phyloP scores from a whole-genome alignment of 805 yeast genomes.

The Pichia pseudocactophila region DNA sequence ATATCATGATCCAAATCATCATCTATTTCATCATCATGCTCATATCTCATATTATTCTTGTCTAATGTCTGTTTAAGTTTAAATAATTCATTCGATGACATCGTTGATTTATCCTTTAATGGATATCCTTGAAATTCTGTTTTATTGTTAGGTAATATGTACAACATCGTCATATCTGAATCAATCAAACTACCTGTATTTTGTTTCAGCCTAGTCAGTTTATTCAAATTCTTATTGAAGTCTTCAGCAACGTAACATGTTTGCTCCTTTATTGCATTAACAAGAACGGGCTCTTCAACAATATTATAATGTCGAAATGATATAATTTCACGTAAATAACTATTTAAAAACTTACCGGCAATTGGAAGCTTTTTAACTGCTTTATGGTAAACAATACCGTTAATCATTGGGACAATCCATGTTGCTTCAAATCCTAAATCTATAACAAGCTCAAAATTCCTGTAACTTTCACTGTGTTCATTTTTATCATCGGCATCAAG shows the following conservation, averaged over 20 bases:
- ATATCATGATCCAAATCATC: slow-evolving; percentile 11
- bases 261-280: slow-evolving; percentile 78
- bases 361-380: slow-evolving; percentile 74
- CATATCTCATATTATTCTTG: slow-evolving; percentile 78
- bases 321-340: slow-evolving; percentile 71
- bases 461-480: slow-evolving; percentile 9
- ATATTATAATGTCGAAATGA: slow-evolving; percentile 91
- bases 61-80: slow-evolving; percentile 37
- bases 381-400: slow-evolving; percentile 66
- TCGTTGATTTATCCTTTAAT: slow-evolving; percentile 12
- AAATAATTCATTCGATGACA: slow-evolving; percentile 8
- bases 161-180: slow-evolving; percentile 44
- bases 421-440: slow-evolving; percentile 88
- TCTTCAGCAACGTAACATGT: slow-evolving; percentile 61
- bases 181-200: slow-evolving; percentile 12
- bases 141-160: slow-evolving; percentile 81
- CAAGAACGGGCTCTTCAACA: slow-evolving; percentile 78
- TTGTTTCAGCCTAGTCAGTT: slow-evolving; percentile 20
- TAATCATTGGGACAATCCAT: slow-evolving; percentile 76
- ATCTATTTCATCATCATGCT: slow-evolving; percentile 46
- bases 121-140: slow-evolving; percentile 66
- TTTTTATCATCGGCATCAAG: slow-evolving; percentile 21
- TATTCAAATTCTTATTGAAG: slow-evolving; percentile 30
- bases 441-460: slow-evolving; percentile 67
- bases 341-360: slow-evolving; percentile 81